phyloP scores from a whole-genome alignment of 176 grass and related monocot species.

The Oryza rufipogon region DNA sequence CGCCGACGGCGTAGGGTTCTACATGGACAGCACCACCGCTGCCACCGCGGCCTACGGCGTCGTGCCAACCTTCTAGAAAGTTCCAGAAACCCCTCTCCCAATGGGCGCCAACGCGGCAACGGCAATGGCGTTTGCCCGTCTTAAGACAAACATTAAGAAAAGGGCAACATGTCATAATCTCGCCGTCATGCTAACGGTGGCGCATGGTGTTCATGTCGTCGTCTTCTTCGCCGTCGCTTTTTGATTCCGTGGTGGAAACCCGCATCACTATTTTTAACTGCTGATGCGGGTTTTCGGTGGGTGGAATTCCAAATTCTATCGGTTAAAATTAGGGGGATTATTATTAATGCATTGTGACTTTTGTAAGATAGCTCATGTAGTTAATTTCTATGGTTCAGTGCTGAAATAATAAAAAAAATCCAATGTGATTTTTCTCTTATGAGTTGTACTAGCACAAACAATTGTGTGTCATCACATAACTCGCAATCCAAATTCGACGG shows the following conservation, averaged over 20 bases:
- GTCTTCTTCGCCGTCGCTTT: neutral
- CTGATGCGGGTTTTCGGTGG: slow-evolving; percentile 16
- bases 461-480: neutral
- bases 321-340: slow-evolving; percentile 11
- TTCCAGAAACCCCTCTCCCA: neutral
- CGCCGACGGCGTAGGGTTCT: slow-evolving; percentile 39
- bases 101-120: neutral
- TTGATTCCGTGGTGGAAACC: neutral
- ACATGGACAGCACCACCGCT: slow-evolving; percentile 10
- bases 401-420: neutral
- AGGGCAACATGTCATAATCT: slow-evolving; percentile 6
- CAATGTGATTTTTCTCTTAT: neutral
- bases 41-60: slow-evolving; percentile 37
- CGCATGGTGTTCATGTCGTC: neutral
- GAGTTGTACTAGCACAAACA: neutral
- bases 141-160: slow-evolving; percentile 35
- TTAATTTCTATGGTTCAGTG: neutral
- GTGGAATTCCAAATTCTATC: neutral
- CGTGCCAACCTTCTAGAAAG: slow-evolving; percentile 54
- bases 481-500: neutral
- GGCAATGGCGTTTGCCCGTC: slow-evolving; percentile 27
- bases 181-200: neutral
- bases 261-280: slow-evolving; percentile 46
- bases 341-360: neutral
- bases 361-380: slow-evolving; percentile 26